phyloP scores from a whole-genome alignment of 176 grass and related monocot species.

The Ensete glaucum region DNA sequence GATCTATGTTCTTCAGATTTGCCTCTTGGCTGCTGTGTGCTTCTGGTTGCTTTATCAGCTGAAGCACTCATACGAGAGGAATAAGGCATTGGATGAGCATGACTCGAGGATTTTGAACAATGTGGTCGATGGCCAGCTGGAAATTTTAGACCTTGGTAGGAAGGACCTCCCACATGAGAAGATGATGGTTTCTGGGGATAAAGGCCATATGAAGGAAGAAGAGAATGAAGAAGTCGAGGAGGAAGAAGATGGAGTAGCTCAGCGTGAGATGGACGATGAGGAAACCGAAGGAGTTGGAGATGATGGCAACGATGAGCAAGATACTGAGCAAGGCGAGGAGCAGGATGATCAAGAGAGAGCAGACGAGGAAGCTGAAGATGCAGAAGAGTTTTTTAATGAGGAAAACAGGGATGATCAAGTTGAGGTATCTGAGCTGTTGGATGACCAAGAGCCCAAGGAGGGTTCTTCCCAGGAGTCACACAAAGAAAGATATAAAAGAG shows the following conservation, averaged over 20 bases:
- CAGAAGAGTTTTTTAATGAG: conserved; percentile 7
- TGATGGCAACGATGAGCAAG: conserved; percentile 19
- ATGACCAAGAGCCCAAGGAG: neutral
- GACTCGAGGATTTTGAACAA: neutral
- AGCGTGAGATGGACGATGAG: neutral
- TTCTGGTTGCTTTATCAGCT: conserved; percentile 24
- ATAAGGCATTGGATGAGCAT: neutral
- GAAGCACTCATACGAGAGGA: conserved; percentile 19
- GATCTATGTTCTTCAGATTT: conserved; percentile 16
- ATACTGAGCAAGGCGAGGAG: conserved; percentile 16
- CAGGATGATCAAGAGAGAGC: conserved; percentile 17
- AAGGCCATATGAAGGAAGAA: neutral
- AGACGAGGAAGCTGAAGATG: conserved; percentile 11
- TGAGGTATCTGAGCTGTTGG: neutral
- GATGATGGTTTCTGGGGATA: neutral
- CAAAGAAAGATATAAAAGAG: conserved; percentile 9
- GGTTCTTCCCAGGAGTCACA: conserved; percentile 1
- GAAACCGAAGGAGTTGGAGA: conserved; percentile 5
- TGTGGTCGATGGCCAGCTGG: neutral
- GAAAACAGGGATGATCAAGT: conserved; percentile 8
- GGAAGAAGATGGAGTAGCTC: conserved; percentile 9
- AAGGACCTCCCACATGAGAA: neutral
- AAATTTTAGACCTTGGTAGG: neutral
- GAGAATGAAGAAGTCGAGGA: conserved; percentile 10
- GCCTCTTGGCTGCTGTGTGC: conserved; percentile 11